Evolutionary conservation across 106 monocot genomes (phyloP).

Genomic region (Dioscorea alata): DNA sequence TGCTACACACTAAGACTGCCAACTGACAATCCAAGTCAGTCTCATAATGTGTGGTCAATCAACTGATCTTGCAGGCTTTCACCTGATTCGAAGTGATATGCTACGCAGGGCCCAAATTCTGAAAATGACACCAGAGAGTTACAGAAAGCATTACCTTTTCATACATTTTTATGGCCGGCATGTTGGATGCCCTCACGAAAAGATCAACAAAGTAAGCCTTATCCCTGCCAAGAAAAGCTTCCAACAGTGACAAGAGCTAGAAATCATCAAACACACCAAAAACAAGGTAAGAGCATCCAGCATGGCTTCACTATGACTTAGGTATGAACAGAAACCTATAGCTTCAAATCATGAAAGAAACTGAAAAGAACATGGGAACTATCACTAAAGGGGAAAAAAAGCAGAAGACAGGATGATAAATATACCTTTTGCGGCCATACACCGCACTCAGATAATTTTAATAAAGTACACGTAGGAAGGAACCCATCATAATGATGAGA

Average conservation of each 20-base stretch:
- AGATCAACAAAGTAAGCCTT: slow-evolving; percentile 99
- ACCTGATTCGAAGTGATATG: neutral
- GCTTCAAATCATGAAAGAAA: neutral
- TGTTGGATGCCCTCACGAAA: slow-evolving; percentile 94
- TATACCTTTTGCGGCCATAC: neutral
- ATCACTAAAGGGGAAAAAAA: neutral
- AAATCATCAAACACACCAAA: slow-evolving; percentile 5
- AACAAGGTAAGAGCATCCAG: neutral
- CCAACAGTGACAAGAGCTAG: neutral
- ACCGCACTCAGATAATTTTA: neutral
- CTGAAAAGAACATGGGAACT: neutral
- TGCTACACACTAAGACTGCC: neutral
- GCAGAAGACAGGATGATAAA: neutral
- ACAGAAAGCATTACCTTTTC: slow-evolving; percentile 56
- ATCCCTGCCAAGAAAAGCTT: slow-evolving; percentile 45
- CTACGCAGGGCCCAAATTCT: neutral
- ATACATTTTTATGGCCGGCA: slow-evolving; percentile 94
- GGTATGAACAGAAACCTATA: neutral
- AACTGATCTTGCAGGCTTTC: neutral
- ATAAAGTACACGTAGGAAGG: neutral
- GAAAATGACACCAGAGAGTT: neutral
- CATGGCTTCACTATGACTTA: neutral
- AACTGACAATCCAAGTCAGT: neutral
- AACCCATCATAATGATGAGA: neutral
- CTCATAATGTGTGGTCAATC: neutral